Percentiles rank a stretch among this genome's conserved stretches.
phyloP scores from a whole-genome alignment of 768 basidiomycete species.

The Filobasidium floriforme region DNA sequence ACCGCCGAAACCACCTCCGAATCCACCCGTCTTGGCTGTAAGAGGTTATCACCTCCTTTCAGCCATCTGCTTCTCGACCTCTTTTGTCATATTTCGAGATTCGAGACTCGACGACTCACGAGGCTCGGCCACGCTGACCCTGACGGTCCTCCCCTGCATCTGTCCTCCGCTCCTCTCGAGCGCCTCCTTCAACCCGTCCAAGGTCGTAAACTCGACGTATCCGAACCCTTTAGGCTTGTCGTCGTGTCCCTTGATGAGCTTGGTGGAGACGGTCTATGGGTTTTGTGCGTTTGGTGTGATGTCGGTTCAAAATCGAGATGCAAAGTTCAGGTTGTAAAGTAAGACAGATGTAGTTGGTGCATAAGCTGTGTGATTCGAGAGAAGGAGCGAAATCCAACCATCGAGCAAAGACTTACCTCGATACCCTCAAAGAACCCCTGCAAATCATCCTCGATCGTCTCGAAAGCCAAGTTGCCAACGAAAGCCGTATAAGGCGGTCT shows the following conservation, averaged over 20 bases:
- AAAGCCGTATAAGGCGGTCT: conserved; percentile 94
- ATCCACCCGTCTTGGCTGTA: conserved; percentile 61
- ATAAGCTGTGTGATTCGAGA: too few species aligned
- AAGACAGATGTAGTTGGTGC: too few species aligned
- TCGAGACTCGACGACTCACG: conserved; percentile 57
- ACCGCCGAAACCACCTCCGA: conserved; percentile 49
- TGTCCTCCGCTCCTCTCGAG: conserved; percentile 62
- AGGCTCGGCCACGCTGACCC: conserved; percentile 92
- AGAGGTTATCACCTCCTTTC: not conserved
- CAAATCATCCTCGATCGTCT: conserved; percentile 74
- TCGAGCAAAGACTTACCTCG: conserved; percentile 10
- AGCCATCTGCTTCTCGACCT: not conserved
- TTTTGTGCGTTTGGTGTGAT: too few species aligned
- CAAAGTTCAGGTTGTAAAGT: not conserved
- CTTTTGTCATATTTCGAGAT: not conserved
- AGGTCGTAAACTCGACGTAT: conserved; percentile 85
- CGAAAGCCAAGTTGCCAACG: conserved; percentile 89
- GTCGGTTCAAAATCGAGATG: not conserved
- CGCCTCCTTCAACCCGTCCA: conserved; percentile 79
- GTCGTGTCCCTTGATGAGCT: conserved; percentile 86
- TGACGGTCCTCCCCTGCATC: conserved; percentile 69
- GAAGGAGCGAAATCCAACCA: not conserved
- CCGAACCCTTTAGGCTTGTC: conserved; percentile 97
- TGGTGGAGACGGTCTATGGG: conserved; percentile 66
- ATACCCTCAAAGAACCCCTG: conserved; percentile 62